These are phyloP conservation scores for Cladosporium velox DNA, from an alignment of 2,329 filamentous ascomycete species.

Conservation along the genomic window DNA sequence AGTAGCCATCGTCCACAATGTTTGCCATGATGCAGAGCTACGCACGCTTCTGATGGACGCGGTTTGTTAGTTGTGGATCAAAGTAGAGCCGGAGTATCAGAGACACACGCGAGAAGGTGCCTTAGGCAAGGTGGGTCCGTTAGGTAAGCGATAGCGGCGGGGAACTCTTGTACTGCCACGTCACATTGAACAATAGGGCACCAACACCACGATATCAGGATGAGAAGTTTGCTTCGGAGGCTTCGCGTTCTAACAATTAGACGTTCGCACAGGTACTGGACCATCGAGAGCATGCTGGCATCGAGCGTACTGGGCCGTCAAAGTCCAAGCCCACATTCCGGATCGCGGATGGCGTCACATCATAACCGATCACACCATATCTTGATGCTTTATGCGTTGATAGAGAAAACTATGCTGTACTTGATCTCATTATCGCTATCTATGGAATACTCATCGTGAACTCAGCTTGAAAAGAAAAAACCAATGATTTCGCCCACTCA, in stretches of 20 bases:
- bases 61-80: background rate
- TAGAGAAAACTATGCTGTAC: background rate
- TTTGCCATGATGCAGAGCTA: conserved; percentile 1
- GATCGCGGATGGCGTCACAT: background rate
- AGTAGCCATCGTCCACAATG: conserved; percentile 27
- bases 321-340: background rate
- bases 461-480: background rate
- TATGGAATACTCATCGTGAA: background rate
- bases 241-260: background rate
- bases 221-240: too few relatives aligned
- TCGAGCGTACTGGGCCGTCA: background rate
- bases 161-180: background rate
- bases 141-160: background rate
- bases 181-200: background rate
- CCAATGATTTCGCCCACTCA: background rate
- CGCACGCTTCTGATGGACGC: background rate
- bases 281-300: background rate
- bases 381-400: background rate
- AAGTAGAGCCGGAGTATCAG: background rate
- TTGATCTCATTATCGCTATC: background rate
- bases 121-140: background rate
- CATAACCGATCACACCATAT: background rate
- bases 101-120: background rate
- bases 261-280: background rate
- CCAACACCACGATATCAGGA: background rate